Evolutionary conservation across 768 basidiomycete species (phyloP).

Genomic region (Tylopilus subfusipes): DNA sequence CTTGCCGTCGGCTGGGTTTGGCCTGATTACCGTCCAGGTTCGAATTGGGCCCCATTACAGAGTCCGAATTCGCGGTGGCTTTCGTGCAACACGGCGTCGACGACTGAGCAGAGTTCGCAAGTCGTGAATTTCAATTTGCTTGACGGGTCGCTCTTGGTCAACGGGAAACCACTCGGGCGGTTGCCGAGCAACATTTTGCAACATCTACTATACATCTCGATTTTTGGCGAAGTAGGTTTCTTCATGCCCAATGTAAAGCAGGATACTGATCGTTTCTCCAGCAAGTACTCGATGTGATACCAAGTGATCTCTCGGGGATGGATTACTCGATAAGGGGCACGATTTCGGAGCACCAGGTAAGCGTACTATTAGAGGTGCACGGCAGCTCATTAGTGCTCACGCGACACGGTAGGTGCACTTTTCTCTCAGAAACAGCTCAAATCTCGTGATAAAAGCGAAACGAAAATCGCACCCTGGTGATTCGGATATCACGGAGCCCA

Average conservation of each 20-base stretch:
- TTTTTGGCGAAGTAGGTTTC: constrained; percentile 22
- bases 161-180: constrained; percentile 24
- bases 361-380: background rate
- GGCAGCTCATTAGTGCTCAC: background rate
- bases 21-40: constrained; percentile 25
- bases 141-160: constrained; percentile 25
- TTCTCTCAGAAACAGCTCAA: background rate
- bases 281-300: constrained; percentile 22
- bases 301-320: constrained; percentile 25
- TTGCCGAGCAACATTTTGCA: constrained; percentile 18
- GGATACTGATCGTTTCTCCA: constrained; percentile 3
- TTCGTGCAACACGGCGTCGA: constrained; percentile 10
- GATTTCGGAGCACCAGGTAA: constrained; percentile 20
- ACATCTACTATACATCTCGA: constrained; percentile 17
- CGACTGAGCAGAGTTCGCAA: constrained; percentile 15
- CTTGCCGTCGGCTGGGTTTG: constrained; percentile 20
- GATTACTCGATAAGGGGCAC: constrained; percentile 21
- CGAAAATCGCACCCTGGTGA: background rate
- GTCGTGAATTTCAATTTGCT: constrained; percentile 22
- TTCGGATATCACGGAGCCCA: background rate
- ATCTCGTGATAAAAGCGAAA: background rate
- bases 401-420: constrained; percentile 20
- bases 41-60: constrained; percentile 16
- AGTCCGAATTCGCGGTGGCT: constrained; percentile 23
- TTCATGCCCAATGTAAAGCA: background rate